Base-by-base conservation (phyloP, 805 yeast species). In the Yarrowia sp. region DNA sequence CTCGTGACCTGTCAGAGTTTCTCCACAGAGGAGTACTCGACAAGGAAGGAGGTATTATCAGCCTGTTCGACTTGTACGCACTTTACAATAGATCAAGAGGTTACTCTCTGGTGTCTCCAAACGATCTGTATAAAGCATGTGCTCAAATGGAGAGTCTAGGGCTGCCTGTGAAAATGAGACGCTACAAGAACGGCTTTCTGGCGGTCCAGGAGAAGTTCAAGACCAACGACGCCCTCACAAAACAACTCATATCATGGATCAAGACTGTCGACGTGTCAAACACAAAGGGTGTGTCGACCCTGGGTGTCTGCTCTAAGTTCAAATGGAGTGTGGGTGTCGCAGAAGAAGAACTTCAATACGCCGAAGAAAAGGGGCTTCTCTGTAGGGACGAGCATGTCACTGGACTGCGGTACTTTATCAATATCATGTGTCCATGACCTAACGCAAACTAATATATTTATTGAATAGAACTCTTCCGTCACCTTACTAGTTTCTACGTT, bases 1-100 rank as follows among this genome's bases (percentile, higher is more conserved):
- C 97, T 0, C 80, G 96, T 62, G 92, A 90, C 70, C 72, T 93
- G 2, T 86, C 90, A 43, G 96, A 89, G 69, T 92, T 85, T 73
- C 77, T 89, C 10, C 75, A 78, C 10, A 72, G 76, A 70, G 69
- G 83, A 58, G 67, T 85, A 24, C 69, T 86, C 65, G 79, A 77
- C 43, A 78, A 77, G 36, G 81, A 80, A 54, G 86, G 87, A 49
- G 90, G 89, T 2, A 77, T 85, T 19, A 77, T 88, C 14, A 80
- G 90, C 0, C 69, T 88, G 35, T 80, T 83, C 59, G 93, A 88
- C 69, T 71, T 88, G 19, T 89, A 80, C 73, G 84, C 87, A 0
- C 68, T 84, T 26, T 88, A 85, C 75, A 88, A 88, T 68, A 79
- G 88, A 66, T 80, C 87, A 0, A 79, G 89, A 68, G 85, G 90